phyloP scores from a whole-genome alignment of 352 stramenopile species.

The Phytophthora aleatoria region DNA sequence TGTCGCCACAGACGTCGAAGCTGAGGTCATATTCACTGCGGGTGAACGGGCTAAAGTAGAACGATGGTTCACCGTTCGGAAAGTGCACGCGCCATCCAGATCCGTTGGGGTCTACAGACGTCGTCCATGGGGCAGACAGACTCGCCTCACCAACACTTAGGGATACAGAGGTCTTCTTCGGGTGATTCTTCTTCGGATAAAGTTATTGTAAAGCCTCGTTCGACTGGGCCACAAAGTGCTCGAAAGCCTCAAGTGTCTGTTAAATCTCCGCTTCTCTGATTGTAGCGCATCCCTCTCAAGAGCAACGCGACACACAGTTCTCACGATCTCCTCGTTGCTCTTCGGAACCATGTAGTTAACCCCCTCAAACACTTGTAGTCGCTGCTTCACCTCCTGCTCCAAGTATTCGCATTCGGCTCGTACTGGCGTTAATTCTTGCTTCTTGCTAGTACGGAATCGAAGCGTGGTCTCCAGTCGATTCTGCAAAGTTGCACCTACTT shows the following conservation, averaged over 20 bases:
- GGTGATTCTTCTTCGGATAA: too few species aligned
- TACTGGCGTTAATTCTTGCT: neutral
- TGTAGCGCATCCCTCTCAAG: neutral
- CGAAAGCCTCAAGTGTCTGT: neutral
- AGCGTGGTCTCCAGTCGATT: neutral
- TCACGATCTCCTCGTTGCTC: too few species aligned
- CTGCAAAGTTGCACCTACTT: neutral
- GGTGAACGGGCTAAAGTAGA: conserved; percentile 32
- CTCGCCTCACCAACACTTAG: neutral
- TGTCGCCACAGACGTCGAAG: neutral
- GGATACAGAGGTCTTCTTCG: neutral
- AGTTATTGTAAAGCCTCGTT: neutral
- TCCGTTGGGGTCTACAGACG: neutral
- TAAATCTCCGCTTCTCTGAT: neutral
- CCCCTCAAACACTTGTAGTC: neutral
- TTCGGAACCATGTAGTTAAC: too few species aligned
- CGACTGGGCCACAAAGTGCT: neutral
- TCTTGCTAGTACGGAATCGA: neutral
- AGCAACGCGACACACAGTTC: neutral
- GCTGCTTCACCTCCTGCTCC: neutral
- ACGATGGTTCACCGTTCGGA: conserved; percentile 22
- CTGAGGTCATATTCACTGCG: conserved; percentile 14
- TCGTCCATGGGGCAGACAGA: too few species aligned
- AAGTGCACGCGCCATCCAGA: conserved; percentile 15
- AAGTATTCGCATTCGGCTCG: neutral